A percentile compares a stretch with the other conserved stretches of the same genome.
Evolutionary conservation across 306 rosid genomes (phyloP).

Genomic region (Castanea sativa): DNA sequence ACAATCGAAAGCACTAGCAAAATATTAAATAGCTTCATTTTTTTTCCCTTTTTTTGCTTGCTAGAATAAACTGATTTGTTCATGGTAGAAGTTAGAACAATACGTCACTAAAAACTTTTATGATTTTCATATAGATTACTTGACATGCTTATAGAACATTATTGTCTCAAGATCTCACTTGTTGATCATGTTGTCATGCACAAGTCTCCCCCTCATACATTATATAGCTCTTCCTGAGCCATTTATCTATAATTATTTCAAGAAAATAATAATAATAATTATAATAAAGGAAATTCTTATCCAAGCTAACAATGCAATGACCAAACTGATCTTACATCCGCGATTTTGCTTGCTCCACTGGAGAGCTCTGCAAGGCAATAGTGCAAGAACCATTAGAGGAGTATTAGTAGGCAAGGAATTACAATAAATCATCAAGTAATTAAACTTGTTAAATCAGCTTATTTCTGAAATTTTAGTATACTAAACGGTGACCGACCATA

Average conservation of each 20-base stretch:
- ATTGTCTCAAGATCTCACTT: neutral
- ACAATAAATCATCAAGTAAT: neutral
- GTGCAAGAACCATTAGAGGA: slow-evolving; percentile 6
- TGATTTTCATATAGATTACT: neutral
- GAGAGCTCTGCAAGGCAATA: slow-evolving; percentile 40
- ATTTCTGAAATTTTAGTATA: neutral
- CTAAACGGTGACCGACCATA: neutral
- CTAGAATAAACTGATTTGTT: no score
- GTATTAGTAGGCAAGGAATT: neutral
- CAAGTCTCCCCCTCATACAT: neutral
- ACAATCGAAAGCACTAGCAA: no score
- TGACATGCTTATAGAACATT: neutral
- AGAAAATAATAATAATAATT: neutral
- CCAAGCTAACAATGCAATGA: neutral
- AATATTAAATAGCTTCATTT: no score
- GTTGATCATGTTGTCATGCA: neutral
- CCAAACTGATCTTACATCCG: slow-evolving; percentile 29
- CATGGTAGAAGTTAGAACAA: neutral
- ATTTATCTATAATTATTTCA: neutral
- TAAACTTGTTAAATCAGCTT: neutral
- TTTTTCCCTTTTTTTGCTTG: no score
- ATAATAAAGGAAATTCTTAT: neutral
- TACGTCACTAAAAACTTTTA: neutral
- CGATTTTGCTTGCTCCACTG: slow-evolving; percentile 32
- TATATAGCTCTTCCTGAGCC: neutral